Conservation (phyloP, 2,329 filamentous ascomycete species). For the Colletotrichum lindemuthianum region DNA sequence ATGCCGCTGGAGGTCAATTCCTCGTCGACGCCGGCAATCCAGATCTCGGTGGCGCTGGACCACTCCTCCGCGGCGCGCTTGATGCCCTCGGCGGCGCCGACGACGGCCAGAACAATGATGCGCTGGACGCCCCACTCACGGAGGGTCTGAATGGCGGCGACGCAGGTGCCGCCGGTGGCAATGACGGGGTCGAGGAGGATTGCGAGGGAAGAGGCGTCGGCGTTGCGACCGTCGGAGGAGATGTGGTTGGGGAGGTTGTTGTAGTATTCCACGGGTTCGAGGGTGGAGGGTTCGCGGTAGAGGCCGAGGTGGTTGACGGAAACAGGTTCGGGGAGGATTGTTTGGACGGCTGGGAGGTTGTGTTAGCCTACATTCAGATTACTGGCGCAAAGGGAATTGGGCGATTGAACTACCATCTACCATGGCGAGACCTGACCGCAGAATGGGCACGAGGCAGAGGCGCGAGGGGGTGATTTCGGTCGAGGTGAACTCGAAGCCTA, state of each 20-base stretch:
- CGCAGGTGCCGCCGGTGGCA: constrained; percentile 90
- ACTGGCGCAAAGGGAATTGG: neutral
- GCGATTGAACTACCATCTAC: constrained; percentile 71
- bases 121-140: constrained; percentile 90
- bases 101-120: constrained; percentile 79
- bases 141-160: constrained; percentile 88
- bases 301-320: constrained; percentile 94
- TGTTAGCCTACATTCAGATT: constrained; percentile 2
- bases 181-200: constrained; percentile 93
- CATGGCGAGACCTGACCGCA: constrained; percentile 93
- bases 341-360: constrained; percentile 73
- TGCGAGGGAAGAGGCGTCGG: constrained; percentile 66
- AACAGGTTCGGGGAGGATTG: constrained; percentile 81
- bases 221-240: constrained; percentile 47
- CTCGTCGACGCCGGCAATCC: constrained; percentile 82
- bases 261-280: constrained; percentile 96
- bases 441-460: constrained; percentile 88
- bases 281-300: constrained; percentile 87
- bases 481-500: constrained; percentile 80
- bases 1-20: constrained; percentile 82
- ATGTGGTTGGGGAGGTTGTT: constrained; percentile 90
- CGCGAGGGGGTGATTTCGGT: constrained; percentile 70
- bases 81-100: constrained; percentile 80
- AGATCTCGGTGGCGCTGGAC: constrained; percentile 81
- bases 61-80: constrained; percentile 78